A percentile compares a stretch with the other conserved stretches of the same genome.
Evolutionary conservation across 2,329 filamentous ascomycete species (phyloP).

Genomic region (Colletotrichum tropicicola): DNA sequence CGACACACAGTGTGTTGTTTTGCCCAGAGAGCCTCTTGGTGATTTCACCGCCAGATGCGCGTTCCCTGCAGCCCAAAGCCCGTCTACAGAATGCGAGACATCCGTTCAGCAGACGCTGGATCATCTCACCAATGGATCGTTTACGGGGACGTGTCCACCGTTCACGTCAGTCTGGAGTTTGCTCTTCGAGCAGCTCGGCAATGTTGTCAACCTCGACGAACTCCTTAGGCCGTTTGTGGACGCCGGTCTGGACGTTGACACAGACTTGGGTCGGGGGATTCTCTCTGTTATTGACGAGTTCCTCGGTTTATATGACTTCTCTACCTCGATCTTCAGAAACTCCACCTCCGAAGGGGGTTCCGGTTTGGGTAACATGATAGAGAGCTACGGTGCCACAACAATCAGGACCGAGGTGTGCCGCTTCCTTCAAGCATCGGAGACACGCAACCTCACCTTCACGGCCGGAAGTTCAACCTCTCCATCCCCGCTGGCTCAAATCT

Average conservation of each 20-base stretch:
- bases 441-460: slow-evolving; percentile 43
- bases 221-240: slow-evolving; percentile 21
- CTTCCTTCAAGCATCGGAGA: slow-evolving; percentile 40
- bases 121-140: slow-evolving; percentile 44
- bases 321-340: slow-evolving; percentile 39
- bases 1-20: slow-evolving; percentile 37
- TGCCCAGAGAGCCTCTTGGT: neutral
- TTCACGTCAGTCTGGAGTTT: slow-evolving; percentile 42
- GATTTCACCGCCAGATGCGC: slow-evolving; percentile 41
- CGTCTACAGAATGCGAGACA: slow-evolving; percentile 40
- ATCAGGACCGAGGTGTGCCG: slow-evolving; percentile 45
- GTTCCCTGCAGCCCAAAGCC: slow-evolving; percentile 42
- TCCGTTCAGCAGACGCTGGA: slow-evolving; percentile 43
- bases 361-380: slow-evolving; percentile 41
- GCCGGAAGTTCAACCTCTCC: slow-evolving; percentile 40
- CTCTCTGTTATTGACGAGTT: slow-evolving; percentile 14
- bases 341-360: slow-evolving; percentile 33
- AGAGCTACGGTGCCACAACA: slow-evolving; percentile 41
- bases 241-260: neutral
- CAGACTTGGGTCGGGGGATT: too few relatives aligned
- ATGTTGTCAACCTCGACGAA: slow-evolving; percentile 29
- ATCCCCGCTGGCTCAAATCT: slow-evolving; percentile 26
- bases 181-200: slow-evolving; percentile 38
- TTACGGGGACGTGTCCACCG: slow-evolving; percentile 45
- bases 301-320: slow-evolving; percentile 33